Percentiles rank a stretch among this genome's conserved stretches.
Evolutionary conservation across 331 rosid species (phyloP).

Genomic region (Malus hybrid): DNA sequence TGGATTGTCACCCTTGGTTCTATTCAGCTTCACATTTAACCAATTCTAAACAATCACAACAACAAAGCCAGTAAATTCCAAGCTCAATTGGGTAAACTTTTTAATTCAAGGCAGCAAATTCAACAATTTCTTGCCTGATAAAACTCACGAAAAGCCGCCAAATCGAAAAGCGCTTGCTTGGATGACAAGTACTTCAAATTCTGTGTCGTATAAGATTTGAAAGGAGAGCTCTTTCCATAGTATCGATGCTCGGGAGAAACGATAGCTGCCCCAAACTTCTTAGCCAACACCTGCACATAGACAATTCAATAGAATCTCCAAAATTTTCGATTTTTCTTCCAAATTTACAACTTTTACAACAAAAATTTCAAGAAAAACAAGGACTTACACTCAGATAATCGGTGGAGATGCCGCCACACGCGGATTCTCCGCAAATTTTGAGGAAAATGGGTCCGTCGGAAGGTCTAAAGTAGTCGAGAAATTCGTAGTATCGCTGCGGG

Average conservation of each 20-base stretch:
- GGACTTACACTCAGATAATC: constrained; percentile 63
- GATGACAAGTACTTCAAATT: constrained; percentile 90
- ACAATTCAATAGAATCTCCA: not conserved
- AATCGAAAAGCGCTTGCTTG: constrained; percentile 93
- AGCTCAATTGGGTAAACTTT: not conserved
- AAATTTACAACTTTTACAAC: not conserved
- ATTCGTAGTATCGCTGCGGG: constrained; percentile 84
- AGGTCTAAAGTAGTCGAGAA: constrained; percentile 59
- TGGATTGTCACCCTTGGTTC: constrained; percentile 47
- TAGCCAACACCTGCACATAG: constrained; percentile 63
- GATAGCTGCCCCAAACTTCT: constrained; percentile 92
- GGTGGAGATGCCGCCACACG: constrained; percentile 61
- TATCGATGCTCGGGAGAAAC: constrained; percentile 98
- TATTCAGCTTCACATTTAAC: constrained; percentile 51
- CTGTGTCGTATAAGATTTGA: constrained; percentile 49
- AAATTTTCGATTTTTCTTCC: not conserved
- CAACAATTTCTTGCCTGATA: constrained; percentile 55
- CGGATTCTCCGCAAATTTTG: constrained; percentile 70
- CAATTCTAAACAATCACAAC: constrained; percentile 41
- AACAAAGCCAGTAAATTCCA: not conserved
- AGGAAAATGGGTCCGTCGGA: constrained; percentile 81
- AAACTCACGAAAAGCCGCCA: constrained; percentile 71
- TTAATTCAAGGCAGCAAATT: not conserved
- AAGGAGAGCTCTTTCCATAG: constrained; percentile 91
- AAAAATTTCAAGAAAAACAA: not conserved